Conservation (phyloP, 768 basidiomycete species). For the Leccinellum luteum region DNA sequence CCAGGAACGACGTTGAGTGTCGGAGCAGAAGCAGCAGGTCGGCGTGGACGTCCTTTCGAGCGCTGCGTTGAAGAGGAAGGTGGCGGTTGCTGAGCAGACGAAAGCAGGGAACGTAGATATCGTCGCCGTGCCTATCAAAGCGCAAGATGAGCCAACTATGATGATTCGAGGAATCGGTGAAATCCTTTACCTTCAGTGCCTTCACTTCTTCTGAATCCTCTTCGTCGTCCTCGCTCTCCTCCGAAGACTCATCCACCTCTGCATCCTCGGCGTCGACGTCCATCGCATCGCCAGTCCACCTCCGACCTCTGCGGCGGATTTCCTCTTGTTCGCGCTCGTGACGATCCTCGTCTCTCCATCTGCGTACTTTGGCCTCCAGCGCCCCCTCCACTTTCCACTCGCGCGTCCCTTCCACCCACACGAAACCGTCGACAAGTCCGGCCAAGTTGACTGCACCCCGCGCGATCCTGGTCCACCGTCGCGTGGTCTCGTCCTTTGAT, state of each 20-base stretch:
- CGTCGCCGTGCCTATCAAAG: conserved; percentile 62
- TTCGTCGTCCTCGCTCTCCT: conserved; percentile 53
- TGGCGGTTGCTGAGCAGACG: conserved; percentile 36
- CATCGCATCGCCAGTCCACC: conserved; percentile 69
- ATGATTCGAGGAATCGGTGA: background rate
- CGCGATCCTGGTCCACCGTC: conserved; percentile 74
- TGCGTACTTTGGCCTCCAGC: conserved; percentile 63
- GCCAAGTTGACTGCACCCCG: conserved; percentile 69
- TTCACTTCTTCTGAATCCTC: conserved; percentile 71
- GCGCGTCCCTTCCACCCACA: conserved; percentile 56
- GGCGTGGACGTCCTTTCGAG: conserved; percentile 27
- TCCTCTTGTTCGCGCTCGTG: conserved; percentile 70
- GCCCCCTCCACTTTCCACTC: conserved; percentile 63
- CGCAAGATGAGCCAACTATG: conserved; percentile 4
- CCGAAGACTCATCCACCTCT: conserved; percentile 44
- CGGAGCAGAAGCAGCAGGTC: conserved; percentile 34
- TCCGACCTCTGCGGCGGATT: conserved; percentile 53
- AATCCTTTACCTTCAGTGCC: conserved; percentile 66
- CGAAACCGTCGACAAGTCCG: conserved; percentile 72
- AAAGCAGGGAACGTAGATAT: conserved; percentile 69
- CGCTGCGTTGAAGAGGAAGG: conserved; percentile 28
- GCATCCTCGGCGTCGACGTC: conserved; percentile 63
- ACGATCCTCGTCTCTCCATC: conserved; percentile 70
- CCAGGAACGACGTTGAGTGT: conserved; percentile 68
- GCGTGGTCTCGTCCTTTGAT: conserved; percentile 39